phyloP scores from a whole-genome alignment of 2,329 filamentous ascomycete species.

The Salinomyces thailandicus region DNA sequence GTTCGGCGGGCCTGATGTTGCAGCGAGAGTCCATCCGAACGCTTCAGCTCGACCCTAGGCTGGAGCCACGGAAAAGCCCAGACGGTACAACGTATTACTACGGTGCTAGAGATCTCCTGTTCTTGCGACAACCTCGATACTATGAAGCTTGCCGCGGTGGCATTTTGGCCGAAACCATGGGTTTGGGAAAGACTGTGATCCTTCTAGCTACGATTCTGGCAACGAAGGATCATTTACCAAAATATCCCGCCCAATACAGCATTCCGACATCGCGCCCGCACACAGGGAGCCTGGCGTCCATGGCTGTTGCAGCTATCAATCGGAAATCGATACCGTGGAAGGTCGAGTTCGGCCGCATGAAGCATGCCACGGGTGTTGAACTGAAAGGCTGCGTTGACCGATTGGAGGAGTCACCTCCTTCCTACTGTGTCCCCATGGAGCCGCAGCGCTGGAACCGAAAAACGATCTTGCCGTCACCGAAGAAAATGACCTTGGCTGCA shows the following conservation, averaged over 20 bases:
- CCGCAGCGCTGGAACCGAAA: constrained; percentile 34
- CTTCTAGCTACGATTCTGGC: constrained; percentile 62
- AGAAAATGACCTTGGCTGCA: constrained; percentile 52
- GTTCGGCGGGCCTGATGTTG: constrained; percentile 73
- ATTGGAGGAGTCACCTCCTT: constrained; percentile 31
- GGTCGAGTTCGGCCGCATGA: constrained; percentile 47
- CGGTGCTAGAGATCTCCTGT: constrained; percentile 51
- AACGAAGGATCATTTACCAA: constrained; percentile 58
- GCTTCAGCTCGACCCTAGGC: constrained; percentile 60
- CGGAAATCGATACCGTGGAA: constrained; percentile 62
- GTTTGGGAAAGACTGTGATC: constrained; percentile 75
- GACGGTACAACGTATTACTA: constrained; percentile 57
- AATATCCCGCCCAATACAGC: constrained; percentile 52
- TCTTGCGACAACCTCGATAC: constrained; percentile 54
- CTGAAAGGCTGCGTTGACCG: constrained; percentile 42
- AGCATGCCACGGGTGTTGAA: constrained; percentile 41
- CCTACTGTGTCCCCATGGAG: constrained; percentile 33
- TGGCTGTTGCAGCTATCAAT: constrained; percentile 62
- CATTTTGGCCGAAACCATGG: constrained; percentile 72
- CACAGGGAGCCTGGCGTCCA: constrained; percentile 58
- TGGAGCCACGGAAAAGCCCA: constrained; percentile 52
- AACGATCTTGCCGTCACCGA: constrained; percentile 30
- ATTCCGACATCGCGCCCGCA: constrained; percentile 33
- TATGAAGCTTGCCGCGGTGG: constrained; percentile 70
- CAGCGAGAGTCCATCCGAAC: constrained; percentile 62